These are phyloP conservation scores for Apiotrichum akiyoshidainum DNA, from an alignment of 1,284 basidiomycete genomes.

Conservation along the genomic window DNA sequence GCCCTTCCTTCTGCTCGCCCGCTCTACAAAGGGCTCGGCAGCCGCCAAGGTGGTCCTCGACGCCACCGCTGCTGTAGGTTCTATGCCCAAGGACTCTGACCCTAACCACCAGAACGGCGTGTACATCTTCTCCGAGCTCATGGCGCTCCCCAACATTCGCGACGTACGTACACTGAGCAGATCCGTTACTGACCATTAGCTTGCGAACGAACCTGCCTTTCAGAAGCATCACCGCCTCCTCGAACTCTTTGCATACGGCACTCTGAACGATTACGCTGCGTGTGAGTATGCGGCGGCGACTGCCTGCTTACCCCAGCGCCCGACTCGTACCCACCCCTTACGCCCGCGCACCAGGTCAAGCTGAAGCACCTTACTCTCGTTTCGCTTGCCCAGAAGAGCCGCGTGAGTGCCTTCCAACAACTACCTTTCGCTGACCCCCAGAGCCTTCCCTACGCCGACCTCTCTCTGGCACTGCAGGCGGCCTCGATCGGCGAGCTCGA, in stretches of 20 bases:
- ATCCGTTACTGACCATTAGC: conserved; percentile 1
- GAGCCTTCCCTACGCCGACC: conserved; percentile 33
- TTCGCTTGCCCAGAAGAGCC: conserved; percentile 66
- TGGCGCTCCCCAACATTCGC: conserved; percentile 75
- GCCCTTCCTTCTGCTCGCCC: conserved; percentile 83
- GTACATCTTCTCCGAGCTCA: conserved; percentile 83
- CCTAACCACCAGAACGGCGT: conserved; percentile 61
- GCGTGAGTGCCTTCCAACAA: conserved; percentile 54
- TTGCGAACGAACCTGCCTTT: conserved; percentile 57
- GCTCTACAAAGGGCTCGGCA: conserved; percentile 82
- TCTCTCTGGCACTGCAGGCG: conserved; percentile 58
- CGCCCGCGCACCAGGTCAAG: conserved; percentile 70
- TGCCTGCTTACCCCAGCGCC: conserved; percentile 55
- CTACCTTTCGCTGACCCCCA: conserved; percentile 10
- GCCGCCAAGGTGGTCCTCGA: conserved; percentile 83
- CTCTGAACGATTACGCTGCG: conserved; percentile 69
- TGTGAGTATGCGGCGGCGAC: conserved; percentile 25
- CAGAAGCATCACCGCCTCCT: conserved; percentile 63
- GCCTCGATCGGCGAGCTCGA: conserved; percentile 78
- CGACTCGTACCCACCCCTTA: conserved; percentile 65
- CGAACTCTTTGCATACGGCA: conserved; percentile 83
- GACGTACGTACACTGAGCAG: conserved; percentile 58
- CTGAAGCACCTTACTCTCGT: conserved; percentile 89
- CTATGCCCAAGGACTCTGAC: conserved; percentile 11
- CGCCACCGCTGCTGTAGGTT: conserved; percentile 66